phyloP scores from a whole-genome alignment of 176 grass and related monocot genomes.

The Canna indica region DNA sequence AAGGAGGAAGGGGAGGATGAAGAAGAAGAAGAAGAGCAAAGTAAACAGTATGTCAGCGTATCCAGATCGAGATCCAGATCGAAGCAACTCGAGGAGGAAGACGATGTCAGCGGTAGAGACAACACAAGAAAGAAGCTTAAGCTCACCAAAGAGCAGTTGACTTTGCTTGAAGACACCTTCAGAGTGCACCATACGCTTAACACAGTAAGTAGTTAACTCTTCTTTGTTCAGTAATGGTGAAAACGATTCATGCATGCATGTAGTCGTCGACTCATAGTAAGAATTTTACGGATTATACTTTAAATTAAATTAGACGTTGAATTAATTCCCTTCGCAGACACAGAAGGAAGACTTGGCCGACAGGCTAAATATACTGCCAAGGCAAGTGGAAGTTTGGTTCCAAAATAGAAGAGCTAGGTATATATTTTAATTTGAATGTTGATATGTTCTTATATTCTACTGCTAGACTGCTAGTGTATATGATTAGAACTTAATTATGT shows the following conservation, averaged over 20 bases:
- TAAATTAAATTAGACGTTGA: neutral
- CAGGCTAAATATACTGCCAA: conserved; percentile 67
- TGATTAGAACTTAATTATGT: neutral
- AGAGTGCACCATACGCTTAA: conserved; percentile 82
- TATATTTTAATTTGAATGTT: neutral
- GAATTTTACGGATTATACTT: too few relatives aligned
- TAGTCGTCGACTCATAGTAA: too few relatives aligned
- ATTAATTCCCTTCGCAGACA: conserved; percentile 26
- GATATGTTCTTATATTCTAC: neutral
- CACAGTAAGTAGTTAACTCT: conserved; percentile 34
- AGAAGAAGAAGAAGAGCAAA: neutral
- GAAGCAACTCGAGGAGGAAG: neutral
- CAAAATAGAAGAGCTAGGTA: conserved; percentile 96
- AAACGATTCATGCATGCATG: neutral
- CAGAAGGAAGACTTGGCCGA: conserved; percentile 86
- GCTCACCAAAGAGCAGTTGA: conserved; percentile 82
- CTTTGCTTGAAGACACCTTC: conserved; percentile 76
- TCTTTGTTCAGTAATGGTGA: neutral
- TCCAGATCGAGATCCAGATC: conserved; percentile 16
- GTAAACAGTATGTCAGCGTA: too few relatives aligned
- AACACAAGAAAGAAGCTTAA: conserved; percentile 76
- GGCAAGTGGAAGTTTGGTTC: conserved; percentile 99
- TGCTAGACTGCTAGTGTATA: neutral
- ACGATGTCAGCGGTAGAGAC: neutral
- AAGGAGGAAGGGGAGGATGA: neutral